phyloP scores from a whole-genome alignment of 73 alveolate genomes.

The Tetrahymena thermophila region DNA sequence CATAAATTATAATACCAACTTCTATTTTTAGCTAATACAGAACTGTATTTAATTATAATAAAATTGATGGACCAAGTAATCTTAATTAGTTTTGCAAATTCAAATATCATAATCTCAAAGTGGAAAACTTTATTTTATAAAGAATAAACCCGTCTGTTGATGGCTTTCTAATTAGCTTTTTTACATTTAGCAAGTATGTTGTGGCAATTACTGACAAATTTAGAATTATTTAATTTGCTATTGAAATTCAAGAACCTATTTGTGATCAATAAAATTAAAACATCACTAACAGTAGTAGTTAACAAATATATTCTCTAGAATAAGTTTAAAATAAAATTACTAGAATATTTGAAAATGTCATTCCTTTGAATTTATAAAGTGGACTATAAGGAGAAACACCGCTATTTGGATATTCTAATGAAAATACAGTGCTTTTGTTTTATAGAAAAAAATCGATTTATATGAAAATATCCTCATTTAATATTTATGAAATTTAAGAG shows the following conservation, averaged over 20 bases:
- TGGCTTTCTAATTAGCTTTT: neutral
- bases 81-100: neutral
- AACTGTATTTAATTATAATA: neutral
- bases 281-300: neutral
- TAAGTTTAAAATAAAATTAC: neutral
- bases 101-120: neutral
- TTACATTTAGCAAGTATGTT: neutral
- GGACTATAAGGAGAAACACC: neutral
- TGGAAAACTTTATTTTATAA: neutral
- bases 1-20: neutral
- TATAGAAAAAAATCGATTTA: neutral
- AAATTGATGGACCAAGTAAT: neutral
- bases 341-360: neutral
- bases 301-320: neutral
- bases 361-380: neutral
- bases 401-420: neutral
- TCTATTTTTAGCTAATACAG: neutral
- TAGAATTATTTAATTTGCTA: neutral
- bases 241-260: neutral
- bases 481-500: neutral
- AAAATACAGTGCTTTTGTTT: neutral
- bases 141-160: neutral
- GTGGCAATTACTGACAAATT: neutral
- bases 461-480: neutral
- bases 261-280: neutral